Percentiles rank a stretch among this genome's conserved stretches.
Conservation (phyloP, 78 protist species). For the Guillardia theta region DNA sequence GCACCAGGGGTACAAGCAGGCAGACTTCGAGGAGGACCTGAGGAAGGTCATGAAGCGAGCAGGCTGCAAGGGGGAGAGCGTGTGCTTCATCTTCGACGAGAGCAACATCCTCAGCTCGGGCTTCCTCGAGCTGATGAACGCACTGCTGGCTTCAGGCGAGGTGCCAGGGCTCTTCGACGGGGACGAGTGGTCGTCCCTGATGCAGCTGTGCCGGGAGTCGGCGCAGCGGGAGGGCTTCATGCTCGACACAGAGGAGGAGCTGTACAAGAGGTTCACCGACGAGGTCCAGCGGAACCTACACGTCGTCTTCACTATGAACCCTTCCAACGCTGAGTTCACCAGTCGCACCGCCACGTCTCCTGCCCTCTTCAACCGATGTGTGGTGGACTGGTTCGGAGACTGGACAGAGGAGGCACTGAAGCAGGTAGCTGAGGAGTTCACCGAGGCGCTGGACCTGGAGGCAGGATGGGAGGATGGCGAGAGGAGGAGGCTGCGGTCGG, state of each 20-base stretch:
- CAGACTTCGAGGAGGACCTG: constrained; percentile 94
- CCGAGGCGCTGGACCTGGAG: constrained; percentile 77
- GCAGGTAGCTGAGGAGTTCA: constrained; percentile 78
- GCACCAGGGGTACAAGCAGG: constrained; percentile 70
- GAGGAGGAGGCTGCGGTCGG: no score
- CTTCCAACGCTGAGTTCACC: constrained; percentile 84
- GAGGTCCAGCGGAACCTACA: constrained; percentile 88
- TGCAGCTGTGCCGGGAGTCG: constrained; percentile 61
- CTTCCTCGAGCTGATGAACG: constrained; percentile 97
- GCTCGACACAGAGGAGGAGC: constrained; percentile 49
- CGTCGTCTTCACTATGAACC: constrained; percentile 97
- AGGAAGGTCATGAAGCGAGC: constrained; percentile 85
- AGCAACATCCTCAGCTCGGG: constrained; percentile 86
- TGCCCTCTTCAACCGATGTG: constrained; percentile 93
- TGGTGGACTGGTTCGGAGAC: constrained; percentile 96
- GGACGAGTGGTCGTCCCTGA: constrained; percentile 78
- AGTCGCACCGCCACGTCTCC: constrained; percentile 77
- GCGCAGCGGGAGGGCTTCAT: constrained; percentile 6
- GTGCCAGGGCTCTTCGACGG: constrained; percentile 98
- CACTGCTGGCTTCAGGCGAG: constrained; percentile 86
- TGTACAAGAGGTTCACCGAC: constrained; percentile 11
- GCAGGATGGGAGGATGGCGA: background rate
- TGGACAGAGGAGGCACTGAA: constrained; percentile 88
- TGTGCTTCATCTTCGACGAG: constrained; percentile 95
- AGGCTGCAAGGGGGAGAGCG: constrained; percentile 72